These are phyloP conservation scores for Scheffersomyces amazonensis DNA, from an alignment of 805 yeast species.

Conservation along the genomic window DNA sequence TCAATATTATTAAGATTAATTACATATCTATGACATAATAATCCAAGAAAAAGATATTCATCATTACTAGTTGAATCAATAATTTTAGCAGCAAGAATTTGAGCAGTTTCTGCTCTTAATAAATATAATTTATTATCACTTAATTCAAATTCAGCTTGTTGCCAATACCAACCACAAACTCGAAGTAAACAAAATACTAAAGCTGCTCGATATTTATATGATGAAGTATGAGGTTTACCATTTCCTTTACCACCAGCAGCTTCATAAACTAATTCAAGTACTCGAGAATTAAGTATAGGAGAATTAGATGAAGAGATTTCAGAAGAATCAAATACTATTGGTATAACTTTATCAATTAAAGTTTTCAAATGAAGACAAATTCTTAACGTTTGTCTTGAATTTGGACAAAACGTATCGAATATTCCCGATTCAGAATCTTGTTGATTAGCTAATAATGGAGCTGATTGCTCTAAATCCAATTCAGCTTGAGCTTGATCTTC, in stretches of 20 bases:
- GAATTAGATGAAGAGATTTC: conserved; percentile 56
- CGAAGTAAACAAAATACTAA: conserved; percentile 68
- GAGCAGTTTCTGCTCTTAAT: conserved; percentile 67
- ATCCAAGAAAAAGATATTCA: conserved; percentile 63
- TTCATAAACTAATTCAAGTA: conserved; percentile 55
- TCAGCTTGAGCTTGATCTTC: too few relatives aligned
- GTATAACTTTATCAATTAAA: conserved; percentile 69
- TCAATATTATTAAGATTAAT: conserved; percentile 63
- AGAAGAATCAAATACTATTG: conserved; percentile 54
- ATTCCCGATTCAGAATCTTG: neutral
- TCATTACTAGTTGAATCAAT: conserved; percentile 63
- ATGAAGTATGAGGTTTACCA: conserved; percentile 51
- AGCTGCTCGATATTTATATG: conserved; percentile 63
- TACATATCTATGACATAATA: conserved; percentile 74
- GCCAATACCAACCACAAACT: conserved; percentile 77
- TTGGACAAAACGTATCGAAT: conserved; percentile 39
- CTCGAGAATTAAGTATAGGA: conserved; percentile 54
- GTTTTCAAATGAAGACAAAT: conserved; percentile 71
- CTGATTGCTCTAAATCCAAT: neutral
- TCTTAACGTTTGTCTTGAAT: conserved; percentile 64
- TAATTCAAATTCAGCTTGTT: conserved; percentile 55
- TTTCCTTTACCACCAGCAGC: conserved; percentile 83
- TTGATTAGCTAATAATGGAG: neutral
- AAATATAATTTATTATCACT: conserved; percentile 64
- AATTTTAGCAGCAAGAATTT: conserved; percentile 64